Percentiles rank a stretch among this genome's conserved stretches.
phyloP scores from a whole-genome alignment of 805 yeast species.

The Nakazawaea wyomingensis region DNA sequence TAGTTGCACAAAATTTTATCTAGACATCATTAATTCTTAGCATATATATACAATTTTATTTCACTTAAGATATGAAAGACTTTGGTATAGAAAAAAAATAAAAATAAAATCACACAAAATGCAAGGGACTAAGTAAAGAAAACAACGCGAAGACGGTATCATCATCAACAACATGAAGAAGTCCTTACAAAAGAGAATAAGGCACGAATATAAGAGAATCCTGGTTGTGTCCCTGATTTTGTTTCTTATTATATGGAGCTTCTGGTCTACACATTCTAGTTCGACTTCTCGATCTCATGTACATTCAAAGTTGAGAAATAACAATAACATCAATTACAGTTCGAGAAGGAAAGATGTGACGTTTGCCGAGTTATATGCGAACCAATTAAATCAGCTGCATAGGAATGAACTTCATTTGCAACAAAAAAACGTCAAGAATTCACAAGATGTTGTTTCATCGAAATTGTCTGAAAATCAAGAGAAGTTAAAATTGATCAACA shows the following conservation, averaged over 20 bases:
- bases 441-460: conserved; percentile 1
- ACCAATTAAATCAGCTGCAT: conserved; percentile 4
- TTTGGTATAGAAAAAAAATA: too few relatives aligned
- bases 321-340: neutral
- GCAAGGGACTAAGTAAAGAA: neutral
- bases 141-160: neutral
- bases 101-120: neutral
- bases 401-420: neutral
- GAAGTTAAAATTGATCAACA: conserved; percentile 20
- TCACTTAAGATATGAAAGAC: neutral
- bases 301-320: neutral
- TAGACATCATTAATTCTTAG: conserved; percentile 5
- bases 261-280: neutral
- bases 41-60: neutral
- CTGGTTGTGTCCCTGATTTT: neutral
- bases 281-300: neutral
- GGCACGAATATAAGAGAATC: neutral
- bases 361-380: conserved; percentile 11
- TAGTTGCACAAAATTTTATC: conserved; percentile 12
- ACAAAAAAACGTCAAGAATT: neutral
- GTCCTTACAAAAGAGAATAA: neutral
- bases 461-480: conserved; percentile 13
- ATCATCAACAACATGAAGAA: too few relatives aligned
- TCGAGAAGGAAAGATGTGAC: conserved; percentile 8
- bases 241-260: neutral